Conservation (phyloP, 2,329 filamentous ascomycete species). For the Helicocarpus griseus region DNA sequence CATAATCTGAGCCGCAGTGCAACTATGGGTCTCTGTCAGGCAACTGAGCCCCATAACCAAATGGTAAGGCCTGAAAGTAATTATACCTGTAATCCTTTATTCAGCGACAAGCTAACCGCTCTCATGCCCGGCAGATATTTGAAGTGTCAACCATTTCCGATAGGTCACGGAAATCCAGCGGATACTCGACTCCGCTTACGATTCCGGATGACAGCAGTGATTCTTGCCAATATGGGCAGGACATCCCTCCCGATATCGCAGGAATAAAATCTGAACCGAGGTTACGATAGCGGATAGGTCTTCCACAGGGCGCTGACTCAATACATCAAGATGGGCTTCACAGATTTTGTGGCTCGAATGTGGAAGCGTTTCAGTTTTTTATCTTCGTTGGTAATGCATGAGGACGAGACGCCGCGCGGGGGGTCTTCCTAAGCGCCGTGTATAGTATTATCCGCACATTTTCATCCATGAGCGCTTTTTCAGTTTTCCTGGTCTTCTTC, state of each 20-base stretch:
- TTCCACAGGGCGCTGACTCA: no score
- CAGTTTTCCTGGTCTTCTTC: not conserved
- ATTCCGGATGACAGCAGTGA: not conserved
- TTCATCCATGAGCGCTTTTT: not conserved
- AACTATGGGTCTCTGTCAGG: not conserved
- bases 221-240: not conserved
- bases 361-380: not conserved
- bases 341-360: not conserved
- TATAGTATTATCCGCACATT: no score
- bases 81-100: not conserved
- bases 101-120: not conserved
- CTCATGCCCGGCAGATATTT: not conserved
- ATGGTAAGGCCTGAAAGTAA: not conserved
- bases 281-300: not conserved
- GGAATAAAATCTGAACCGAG: not conserved
- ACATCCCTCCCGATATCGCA: not conserved
- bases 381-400: no score
- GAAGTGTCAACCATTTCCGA: not conserved
- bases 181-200: slow-evolving; percentile 1
- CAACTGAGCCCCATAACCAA: not conserved
- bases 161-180: not conserved
- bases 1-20: not conserved
- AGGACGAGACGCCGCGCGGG: no score
- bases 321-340: no score
- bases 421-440: no score